Conservation (phyloP, 352 stramenopile species). For the Stramenopiles sp. region DNA sequence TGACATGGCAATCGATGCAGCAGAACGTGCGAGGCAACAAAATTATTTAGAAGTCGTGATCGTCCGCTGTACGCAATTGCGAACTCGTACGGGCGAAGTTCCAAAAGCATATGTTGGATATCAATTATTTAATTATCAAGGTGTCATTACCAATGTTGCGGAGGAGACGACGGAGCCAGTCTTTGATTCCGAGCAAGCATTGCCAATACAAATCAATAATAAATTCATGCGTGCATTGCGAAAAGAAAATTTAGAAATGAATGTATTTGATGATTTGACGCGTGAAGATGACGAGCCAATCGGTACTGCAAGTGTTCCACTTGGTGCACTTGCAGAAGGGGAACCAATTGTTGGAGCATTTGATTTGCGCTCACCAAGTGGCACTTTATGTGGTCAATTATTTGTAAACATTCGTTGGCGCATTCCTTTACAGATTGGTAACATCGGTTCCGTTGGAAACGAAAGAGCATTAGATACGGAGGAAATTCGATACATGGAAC, state of each 20-base stretch:
- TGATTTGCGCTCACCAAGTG: constrained; percentile 32
- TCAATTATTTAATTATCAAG: constrained; percentile 58
- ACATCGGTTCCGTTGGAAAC: too few species aligned
- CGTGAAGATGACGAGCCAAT: constrained; percentile 42
- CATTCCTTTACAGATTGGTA: constrained; percentile 44
- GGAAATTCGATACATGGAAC: too few species aligned
- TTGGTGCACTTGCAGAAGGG: constrained; percentile 41
- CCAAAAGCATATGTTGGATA: constrained; percentile 55
- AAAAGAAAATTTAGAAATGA: constrained; percentile 50
- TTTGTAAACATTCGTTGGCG: constrained; percentile 47
- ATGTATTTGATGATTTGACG: constrained; percentile 34
- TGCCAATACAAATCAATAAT: constrained; percentile 44
- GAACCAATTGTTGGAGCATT: constrained; percentile 46
- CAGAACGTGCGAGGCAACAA: constrained; percentile 15
- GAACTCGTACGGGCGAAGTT: neutral
- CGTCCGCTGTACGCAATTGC: constrained; percentile 18
- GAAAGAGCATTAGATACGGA: too few species aligned
- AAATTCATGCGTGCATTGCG: constrained; percentile 41
- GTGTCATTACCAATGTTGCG: constrained; percentile 62
- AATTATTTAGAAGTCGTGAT: constrained; percentile 35
- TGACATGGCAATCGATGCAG: constrained; percentile 9
- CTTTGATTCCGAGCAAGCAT: constrained; percentile 44
- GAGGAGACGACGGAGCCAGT: constrained; percentile 34
- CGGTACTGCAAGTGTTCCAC: constrained; percentile 38
- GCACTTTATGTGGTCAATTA: constrained; percentile 36